Base-by-base conservation (phyloP, 306 rosid species). In the Cicer pinnatifidum region DNA sequence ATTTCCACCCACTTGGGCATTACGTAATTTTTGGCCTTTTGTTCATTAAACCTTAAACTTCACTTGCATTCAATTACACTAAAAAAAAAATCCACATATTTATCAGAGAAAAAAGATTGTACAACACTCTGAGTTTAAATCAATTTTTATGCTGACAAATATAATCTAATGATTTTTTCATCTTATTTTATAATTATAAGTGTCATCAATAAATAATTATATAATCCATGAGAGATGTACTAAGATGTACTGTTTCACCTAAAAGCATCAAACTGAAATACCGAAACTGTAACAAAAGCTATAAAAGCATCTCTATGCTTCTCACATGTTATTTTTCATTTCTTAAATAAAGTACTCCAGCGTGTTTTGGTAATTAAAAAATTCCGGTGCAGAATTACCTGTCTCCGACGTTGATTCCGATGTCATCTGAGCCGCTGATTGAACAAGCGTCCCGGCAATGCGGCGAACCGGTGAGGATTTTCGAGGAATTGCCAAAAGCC, bases 401-500 rank as follows among this genome's bases (percentile, higher is more conserved):
- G 4, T 19, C 73, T 62, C 57, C 58, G 38, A 40, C 7, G 57
- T 67, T 46, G 20, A 40, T 58, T 56, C 37, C 77, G 13, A 92
- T 89, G 98, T 87, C 90, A 45, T 73, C 87, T 46, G 92, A 91
- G 73, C 88, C 86, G 74, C 79, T 92, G 69, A 53, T 93, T 53
- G 77, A 63, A 11, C 43, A 66, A 58, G 48, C 56, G 44, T 76
- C 83, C 56, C 70, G 74, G 70, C 85, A 75, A 64, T 78, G 89
- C 71, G 80, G 76, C 48, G 96, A 87, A 9, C 50, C 65, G 2
- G 11, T 10, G 45, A 46, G 83, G 83, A 86, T 91, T 78, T 93
- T 93, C 61, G 91, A 86, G 0, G 96, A 93, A 69, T 73, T 91
- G 17, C 98, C 98, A 0, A 84, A 59, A 37, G 97, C 92, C 11